Evolutionary conservation across 73 alveolate species (phyloP).

Genomic region (Paramecium caudatum): DNA sequence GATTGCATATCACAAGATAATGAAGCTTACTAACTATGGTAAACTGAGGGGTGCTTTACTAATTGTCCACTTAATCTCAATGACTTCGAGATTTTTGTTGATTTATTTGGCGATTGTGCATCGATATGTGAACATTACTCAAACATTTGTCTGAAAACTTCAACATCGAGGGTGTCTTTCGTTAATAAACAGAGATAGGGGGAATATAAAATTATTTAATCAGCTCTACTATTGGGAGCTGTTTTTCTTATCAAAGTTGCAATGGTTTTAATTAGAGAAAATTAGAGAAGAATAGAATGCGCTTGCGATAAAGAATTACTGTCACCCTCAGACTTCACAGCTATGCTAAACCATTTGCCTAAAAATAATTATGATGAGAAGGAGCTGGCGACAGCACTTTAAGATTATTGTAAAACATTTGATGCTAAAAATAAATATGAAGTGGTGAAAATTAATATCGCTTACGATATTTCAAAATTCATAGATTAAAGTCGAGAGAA

Average conservation of each 20-base stretch:
- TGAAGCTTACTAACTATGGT: neutral
- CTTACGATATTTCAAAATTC: neutral
- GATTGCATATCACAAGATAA: neutral
- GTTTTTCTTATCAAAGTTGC: neutral
- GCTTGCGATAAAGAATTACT: slow-evolving; percentile 18
- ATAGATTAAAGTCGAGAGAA: neutral
- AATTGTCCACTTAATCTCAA: neutral
- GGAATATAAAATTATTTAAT: neutral
- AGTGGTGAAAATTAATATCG: slow-evolving; percentile 34
- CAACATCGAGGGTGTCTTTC: neutral
- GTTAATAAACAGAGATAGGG: neutral
- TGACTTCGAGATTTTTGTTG: neutral
- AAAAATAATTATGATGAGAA: slow-evolving; percentile 29
- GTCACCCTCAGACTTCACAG: slow-evolving; percentile 57
- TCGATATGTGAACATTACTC: slow-evolving; percentile 7
- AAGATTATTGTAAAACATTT: slow-evolving; percentile 24
- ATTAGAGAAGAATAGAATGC: neutral
- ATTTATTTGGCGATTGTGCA: slow-evolving; percentile 8
- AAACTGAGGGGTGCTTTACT: neutral
- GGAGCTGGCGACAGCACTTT: neutral
- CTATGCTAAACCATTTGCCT: slow-evolving; percentile 8
- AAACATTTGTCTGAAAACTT: neutral
- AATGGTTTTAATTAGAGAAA: slow-evolving; percentile 3
- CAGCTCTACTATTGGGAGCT: neutral
- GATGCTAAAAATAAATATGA: slow-evolving; percentile 8